These are phyloP conservation scores for Scheffersomyces stambukii DNA, from an alignment of 1,139 yeast genomes.

Conservation along the genomic window DNA sequence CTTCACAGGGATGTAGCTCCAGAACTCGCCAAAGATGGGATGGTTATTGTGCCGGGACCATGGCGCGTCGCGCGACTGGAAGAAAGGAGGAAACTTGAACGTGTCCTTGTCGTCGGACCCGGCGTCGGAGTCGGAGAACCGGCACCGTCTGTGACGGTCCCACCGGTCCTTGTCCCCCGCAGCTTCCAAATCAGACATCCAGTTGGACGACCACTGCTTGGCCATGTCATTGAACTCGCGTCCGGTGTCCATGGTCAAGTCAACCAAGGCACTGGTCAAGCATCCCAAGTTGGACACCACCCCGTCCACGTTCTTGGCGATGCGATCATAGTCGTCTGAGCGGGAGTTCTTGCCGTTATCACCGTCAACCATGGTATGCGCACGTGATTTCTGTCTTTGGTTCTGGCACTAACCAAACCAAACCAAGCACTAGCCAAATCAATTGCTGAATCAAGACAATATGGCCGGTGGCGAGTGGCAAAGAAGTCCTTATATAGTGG, in stretches of 20 bases:
- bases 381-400: too few relatives aligned
- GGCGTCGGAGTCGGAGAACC: conserved; percentile 2
- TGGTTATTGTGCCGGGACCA: conserved; percentile 3
- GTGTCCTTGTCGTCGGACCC: conserved; percentile 1
- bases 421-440: too few relatives aligned
- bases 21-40: conserved; percentile 8
- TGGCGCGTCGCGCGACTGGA: conserved; percentile 9
- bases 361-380: too few relatives aligned
- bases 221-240: conserved; percentile 21
- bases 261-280: conserved; percentile 12
- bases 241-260: conserved; percentile 22
- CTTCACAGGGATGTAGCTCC: conserved; percentile 9
- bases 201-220: conserved; percentile 15
- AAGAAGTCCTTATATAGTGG: too few relatives aligned
- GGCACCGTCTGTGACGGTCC: conserved; percentile 2
- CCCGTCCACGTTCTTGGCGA: too few relatives aligned
- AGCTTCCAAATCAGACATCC: conserved; percentile 13
- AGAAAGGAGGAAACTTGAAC: conserved; percentile 10
- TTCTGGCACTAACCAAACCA: too few relatives aligned
- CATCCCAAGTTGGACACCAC: conserved; percentile 10
- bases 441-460: too few relatives aligned
- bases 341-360: too few relatives aligned
- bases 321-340: too few relatives aligned
- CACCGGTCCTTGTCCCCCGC: conserved; percentile 5
- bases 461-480: too few relatives aligned